Evolutionary conservation across 139 green algal species (phyloP), one percentile per base, ranked within the genome.

Genomic region (Coccomyxa sp.): DNA sequence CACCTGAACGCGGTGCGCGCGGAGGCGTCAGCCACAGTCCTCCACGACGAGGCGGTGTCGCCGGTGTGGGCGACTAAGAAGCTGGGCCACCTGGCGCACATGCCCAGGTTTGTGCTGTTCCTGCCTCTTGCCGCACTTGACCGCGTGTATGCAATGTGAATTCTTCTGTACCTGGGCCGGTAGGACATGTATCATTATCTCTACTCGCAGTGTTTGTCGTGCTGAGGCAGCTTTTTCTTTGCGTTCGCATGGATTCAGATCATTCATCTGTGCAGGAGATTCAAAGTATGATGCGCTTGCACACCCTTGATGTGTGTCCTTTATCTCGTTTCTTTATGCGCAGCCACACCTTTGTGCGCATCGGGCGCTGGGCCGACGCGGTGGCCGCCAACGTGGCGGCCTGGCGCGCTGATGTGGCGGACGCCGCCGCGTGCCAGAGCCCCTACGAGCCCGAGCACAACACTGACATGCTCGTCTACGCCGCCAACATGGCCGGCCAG

Each of bases 31-130:
- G 90, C 90, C 3, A 28, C 83, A 91, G 0, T 59, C n/a, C 11
- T 68, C 92, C 60, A 31, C 59, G 38, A 57, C 9, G 10, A 51
- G 38, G 38, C 38, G 38, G 38, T 51, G 38, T 51, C 38, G 3
- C 38, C 38, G 38, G 38, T 51, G 38, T 51, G 38, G 38, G 38
- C 38, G 3, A n/a, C 17, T 38, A 25, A 63, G 0, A 71, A 71
- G 67, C 25, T 88, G 28, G 87, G 86, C 7, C 90, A 93, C 84
- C 82, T 93, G 68, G 45, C 88, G 59, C 90, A 93, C 83, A 93
- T 93, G 89, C 82, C 89, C 57, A 87, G 81, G 10, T 27, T 3
- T 74, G 38, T 51, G 38, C 38, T 51, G 38, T 7, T 7, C 38
- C 38, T 51, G 38, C 38, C 38, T 51, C 38, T 51, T 51, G 3